Evolutionary conservation across 78 protist species (phyloP).

Genomic region (Anaeramoeba flamelloides): DNA sequence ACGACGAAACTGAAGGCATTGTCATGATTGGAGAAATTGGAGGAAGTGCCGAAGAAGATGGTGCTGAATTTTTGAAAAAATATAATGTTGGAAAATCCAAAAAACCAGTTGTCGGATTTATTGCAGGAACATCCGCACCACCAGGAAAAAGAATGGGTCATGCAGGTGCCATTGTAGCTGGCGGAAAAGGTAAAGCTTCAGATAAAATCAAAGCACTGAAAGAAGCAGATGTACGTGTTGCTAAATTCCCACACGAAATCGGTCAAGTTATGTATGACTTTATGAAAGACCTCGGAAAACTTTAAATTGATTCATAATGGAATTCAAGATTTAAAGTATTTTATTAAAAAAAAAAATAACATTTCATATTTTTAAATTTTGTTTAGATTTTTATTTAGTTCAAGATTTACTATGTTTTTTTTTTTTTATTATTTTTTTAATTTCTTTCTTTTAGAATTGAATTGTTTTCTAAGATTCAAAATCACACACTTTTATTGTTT

Average conservation of each 20-base stretch:
- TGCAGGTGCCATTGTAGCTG: slow-evolving; percentile 94
- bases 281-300: slow-evolving; percentile 14
- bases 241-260: slow-evolving; percentile 64
- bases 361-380: too few relatives aligned
- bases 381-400: too few relatives aligned
- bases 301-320: too few relatives aligned
- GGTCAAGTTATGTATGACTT: slow-evolving; percentile 56
- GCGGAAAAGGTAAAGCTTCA: slow-evolving; percentile 91
- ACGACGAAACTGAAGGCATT: slow-evolving; percentile 79
- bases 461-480: too few relatives aligned
- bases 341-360: too few relatives aligned
- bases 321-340: too few relatives aligned
- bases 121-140: slow-evolving; percentile 93
- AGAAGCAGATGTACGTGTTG: slow-evolving; percentile 61
- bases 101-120: slow-evolving; percentile 88
- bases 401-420: too few relatives aligned
- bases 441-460: too few relatives aligned
- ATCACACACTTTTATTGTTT: too few relatives aligned
- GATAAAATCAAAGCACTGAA: slow-evolving; percentile 70
- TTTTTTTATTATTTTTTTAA: too few relatives aligned
- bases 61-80: slow-evolving; percentile 68
- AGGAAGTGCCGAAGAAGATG: slow-evolving; percentile 96
- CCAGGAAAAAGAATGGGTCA: slow-evolving; percentile 98
- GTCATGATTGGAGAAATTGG: slow-evolving; percentile 95
- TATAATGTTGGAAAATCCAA: slow-evolving; percentile 25